Conservation (phyloP, 345 rosid species). For the Gossypium australe region DNA sequence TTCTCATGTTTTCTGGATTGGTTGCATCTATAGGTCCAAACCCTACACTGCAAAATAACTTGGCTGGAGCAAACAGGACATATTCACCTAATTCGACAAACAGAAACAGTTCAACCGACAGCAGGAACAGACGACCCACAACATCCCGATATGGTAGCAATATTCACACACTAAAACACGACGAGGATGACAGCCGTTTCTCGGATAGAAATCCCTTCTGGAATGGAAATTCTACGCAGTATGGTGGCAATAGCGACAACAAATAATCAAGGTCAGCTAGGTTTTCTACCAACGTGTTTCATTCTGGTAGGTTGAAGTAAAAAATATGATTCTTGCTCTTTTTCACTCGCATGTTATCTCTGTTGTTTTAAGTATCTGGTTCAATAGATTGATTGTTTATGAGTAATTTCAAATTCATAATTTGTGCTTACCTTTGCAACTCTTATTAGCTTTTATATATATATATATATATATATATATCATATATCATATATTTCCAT, state of each 20-base stretch:
- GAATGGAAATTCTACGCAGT: slow-evolving; percentile 5
- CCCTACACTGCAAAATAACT: neutral
- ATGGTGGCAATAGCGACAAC: neutral
- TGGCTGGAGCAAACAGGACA: slow-evolving; percentile 17
- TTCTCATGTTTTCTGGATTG: neutral
- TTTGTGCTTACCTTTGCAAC: neutral
- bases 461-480: neutral
- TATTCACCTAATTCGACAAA: slow-evolving; percentile 8
- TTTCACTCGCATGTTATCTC: neutral
- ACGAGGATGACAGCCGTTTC: neutral
- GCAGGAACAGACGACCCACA: neutral
- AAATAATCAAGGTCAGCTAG: neutral
- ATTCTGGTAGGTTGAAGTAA: neutral
- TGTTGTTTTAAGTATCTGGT: neutral
- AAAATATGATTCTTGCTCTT: neutral
- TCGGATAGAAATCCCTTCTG: neutral
- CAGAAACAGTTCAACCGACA: neutral
- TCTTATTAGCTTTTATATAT: neutral
- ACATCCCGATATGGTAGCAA: neutral
- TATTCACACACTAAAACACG: neutral
- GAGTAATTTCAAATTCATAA: neutral
- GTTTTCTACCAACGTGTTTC: neutral
- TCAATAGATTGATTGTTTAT: neutral
- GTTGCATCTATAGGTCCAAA: neutral
- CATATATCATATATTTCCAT: neutral